Percentiles rank a stretch among this genome's conserved stretches.
Conservation (phyloP, 23 red algal genomes). For the Gracilaria gracilis region DNA sequence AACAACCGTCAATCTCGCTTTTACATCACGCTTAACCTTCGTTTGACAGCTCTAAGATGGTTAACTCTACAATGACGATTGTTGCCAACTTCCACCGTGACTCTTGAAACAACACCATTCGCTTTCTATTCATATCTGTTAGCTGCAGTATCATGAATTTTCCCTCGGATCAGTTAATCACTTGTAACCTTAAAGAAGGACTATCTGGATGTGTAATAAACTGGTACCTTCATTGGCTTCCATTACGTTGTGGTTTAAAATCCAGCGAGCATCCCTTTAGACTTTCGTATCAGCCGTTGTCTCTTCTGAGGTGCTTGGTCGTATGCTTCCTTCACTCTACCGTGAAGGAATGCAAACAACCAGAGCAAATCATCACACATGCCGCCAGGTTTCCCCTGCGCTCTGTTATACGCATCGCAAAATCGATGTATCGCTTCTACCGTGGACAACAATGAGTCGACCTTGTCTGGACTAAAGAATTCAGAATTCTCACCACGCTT, state of each 20-base stretch:
- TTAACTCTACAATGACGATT: background rate
- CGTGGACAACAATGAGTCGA: conserved; percentile 54
- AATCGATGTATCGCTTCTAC: conserved; percentile 74
- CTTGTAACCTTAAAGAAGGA: too few species aligned
- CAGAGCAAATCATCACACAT: conserved; percentile 59
- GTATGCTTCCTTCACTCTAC: conserved; percentile 60
- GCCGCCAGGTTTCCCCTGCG: conserved; percentile 27
- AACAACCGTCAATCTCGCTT: background rate
- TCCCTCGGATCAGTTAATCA: too few species aligned
- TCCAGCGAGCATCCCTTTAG: conserved; percentile 55
- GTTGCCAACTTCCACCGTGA: background rate
- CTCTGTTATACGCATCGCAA: conserved; percentile 45
- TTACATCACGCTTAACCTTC: background rate
- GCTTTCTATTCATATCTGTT: background rate
- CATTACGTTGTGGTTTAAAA: background rate
- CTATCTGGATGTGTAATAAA: too few species aligned
- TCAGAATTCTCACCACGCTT: conserved; percentile 57
- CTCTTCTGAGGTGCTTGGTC: conserved; percentile 61
- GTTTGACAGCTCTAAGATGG: background rate
- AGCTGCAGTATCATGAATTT: background rate
- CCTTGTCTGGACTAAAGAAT: conserved; percentile 69
- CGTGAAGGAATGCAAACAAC: conserved; percentile 70
- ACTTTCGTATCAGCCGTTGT: conserved; percentile 61
- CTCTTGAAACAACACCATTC: background rate
- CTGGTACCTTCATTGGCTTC: background rate